These are phyloP conservation scores for Pittosporum tobira DNA, from an alignment of 129 eudicot species.

Conservation along the genomic window DNA sequence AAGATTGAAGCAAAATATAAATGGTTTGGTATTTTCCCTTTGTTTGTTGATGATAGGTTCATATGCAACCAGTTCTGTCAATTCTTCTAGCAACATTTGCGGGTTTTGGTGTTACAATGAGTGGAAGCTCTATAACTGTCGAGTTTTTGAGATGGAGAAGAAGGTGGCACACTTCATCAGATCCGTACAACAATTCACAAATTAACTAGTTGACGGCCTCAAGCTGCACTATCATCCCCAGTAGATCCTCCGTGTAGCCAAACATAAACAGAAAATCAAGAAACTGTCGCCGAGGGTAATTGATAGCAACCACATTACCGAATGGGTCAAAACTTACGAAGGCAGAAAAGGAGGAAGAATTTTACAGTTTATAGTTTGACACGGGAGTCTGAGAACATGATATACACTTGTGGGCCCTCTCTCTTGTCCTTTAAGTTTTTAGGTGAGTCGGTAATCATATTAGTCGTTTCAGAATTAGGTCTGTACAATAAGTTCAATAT, in stretches of 20 bases:
- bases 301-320: neutral
- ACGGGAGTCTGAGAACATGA: too few species aligned
- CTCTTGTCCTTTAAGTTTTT: too few species aligned
- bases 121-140: slow-evolving; percentile 62
- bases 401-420: too few species aligned
- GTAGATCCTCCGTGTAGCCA: slow-evolving; percentile 17
- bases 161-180: slow-evolving; percentile 24
- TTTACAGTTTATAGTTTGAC: too few species aligned
- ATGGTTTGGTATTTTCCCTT: neutral
- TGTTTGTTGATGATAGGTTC: slow-evolving; percentile 39
- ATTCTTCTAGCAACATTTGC: slow-evolving; percentile 74
- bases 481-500: too few species aligned
- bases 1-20: neutral
- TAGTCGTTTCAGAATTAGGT: too few species aligned
- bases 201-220: slow-evolving; percentile 23
- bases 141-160: slow-evolving; percentile 70
- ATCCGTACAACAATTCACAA: slow-evolving; percentile 20
- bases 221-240: slow-evolving; percentile 25
- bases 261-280: slow-evolving; percentile 28
- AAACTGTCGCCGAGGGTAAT: slow-evolving; percentile 25
- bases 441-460: too few species aligned
- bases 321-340: neutral
- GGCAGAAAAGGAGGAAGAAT: neutral
- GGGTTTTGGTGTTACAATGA: slow-evolving; percentile 82
- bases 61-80: slow-evolving; percentile 56